Conservation (phyloP, 177 flowering plant species). For the Vitis hybrid region DNA sequence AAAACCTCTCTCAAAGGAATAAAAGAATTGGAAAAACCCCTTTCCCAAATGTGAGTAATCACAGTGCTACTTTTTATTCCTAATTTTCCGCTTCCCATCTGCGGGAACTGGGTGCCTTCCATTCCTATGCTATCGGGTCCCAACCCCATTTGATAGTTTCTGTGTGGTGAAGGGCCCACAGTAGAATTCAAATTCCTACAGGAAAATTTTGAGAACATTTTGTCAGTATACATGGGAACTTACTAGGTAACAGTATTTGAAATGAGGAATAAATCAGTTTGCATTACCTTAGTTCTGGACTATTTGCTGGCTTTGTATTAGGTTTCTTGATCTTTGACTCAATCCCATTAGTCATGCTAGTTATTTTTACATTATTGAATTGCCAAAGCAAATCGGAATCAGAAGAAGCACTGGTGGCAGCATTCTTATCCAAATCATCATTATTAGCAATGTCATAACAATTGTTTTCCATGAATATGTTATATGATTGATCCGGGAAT, state of each 20-base stretch:
- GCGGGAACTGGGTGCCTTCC: constrained; percentile 37
- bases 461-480: constrained; percentile 36
- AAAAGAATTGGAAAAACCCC: constrained; percentile 8
- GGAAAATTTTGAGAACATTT: constrained; percentile 2
- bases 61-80: constrained; percentile 32
- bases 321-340: constrained; percentile 52
- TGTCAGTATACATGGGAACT: background rate
- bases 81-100: constrained; percentile 46
- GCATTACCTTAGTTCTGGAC: constrained; percentile 65
- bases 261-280: background rate
- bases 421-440: constrained; percentile 81
- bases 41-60: background rate
- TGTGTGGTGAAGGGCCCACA: constrained; percentile 45
- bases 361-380: constrained; percentile 62
- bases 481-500: constrained; percentile 49
- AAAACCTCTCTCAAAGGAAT: constrained; percentile 15
- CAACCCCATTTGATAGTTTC: constrained; percentile 36
- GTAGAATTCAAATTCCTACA: constrained; percentile 36
- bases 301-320: constrained; percentile 43
- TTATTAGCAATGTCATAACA: constrained; percentile 40
- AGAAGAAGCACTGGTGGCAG: constrained; percentile 86
- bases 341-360: constrained; percentile 38
- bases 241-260: background rate
- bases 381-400: constrained; percentile 89
- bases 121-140: constrained; percentile 17